Evolutionary conservation across 2,329 filamentous ascomycete genomes (phyloP), one percentile per base, ranked within the genome.

Genomic region (Fusarium ramigenum): DNA sequence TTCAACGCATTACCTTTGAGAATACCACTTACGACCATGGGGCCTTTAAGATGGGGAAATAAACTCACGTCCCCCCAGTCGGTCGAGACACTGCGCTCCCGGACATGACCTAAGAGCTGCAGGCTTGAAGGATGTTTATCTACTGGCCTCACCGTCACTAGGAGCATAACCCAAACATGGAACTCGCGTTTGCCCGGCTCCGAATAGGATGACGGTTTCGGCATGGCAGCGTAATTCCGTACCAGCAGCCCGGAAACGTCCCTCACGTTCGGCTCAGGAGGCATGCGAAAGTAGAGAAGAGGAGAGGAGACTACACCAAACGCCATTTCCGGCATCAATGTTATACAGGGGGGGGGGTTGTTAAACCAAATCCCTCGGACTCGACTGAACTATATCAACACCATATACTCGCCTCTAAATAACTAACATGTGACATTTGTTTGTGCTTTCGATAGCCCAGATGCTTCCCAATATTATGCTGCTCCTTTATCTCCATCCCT

Each of bases 251-350:
- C 23, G 23, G 30, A 57, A 40, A 32, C 32, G 52, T 42, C 43
- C 50, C 47, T 63, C 59, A 67, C 49, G 46, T 59, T 44, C 52
- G 36, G 25, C 28, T 49, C 40, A 56, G 50, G 36, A 65, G 39
- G 50, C 36, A 52, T 52, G 28, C 43, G 5, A 40, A 53, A 60
- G 52, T 28, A 60, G 58, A 60, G 63, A 40, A 47, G 40, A 69
- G 19, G 49, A 67, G 59, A 69, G 21, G 50, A 69, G 56, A 75
- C 64, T 72, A 77, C 71, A 69, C 69, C 74, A 57, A 75, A 76
- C 65, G 74, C 75, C 69, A 63, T 73, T 65, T 70, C 60, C 61
- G 61, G 68, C 75, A 70, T 66, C 50, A 70, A 71, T 75, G 44
- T 70, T 76, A 78, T 71, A 78, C 39, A 68, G 66, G 64, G 59